These are phyloP conservation scores for Leucocoprinus sp. DNA, from an alignment of 768 basidiomycete genomes.

Conservation along the genomic window DNA sequence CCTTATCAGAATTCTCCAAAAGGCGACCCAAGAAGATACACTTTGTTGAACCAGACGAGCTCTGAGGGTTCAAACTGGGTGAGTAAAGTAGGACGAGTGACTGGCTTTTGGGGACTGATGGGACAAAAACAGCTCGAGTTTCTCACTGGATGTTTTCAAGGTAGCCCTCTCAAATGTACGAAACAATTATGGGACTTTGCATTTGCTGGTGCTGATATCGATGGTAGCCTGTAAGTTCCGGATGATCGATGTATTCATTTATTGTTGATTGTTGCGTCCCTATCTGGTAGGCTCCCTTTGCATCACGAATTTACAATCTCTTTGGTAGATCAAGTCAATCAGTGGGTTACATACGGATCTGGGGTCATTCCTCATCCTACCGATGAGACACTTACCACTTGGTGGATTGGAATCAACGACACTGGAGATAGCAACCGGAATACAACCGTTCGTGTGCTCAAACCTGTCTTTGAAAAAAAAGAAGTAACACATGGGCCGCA, in stretches of 20 bases:
- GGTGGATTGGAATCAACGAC: constrained; percentile 58
- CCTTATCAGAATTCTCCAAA: not conserved
- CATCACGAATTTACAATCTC: constrained; percentile 41
- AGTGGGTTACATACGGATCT: constrained; percentile 38
- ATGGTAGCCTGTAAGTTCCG: constrained; percentile 25
- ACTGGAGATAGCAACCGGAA: constrained; percentile 42
- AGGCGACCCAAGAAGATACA: not conserved
- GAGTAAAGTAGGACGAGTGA: not conserved
- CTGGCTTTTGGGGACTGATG: not conserved
- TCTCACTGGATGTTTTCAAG: constrained; percentile 42
- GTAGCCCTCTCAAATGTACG: constrained; percentile 32
- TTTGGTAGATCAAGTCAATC: constrained; percentile 41
- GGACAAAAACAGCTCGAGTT: constrained; percentile 36
- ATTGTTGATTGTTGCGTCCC: not conserved
- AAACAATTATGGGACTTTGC: constrained; percentile 50
- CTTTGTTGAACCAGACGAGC: constrained; percentile 34
- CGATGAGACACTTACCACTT: constrained; percentile 36
- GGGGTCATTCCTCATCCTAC: constrained; percentile 35
- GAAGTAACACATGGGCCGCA: no score
- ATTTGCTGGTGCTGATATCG: constrained; percentile 45
- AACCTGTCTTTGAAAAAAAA: not conserved
- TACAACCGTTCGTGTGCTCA: constrained; percentile 19
- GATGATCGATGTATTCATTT: not conserved
- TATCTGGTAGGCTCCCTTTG: constrained; percentile 29
- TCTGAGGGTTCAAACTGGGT: constrained; percentile 51